phyloP scores from a whole-genome alignment of 2,329 filamentous ascomycete species.

The Colletotrichum lindemuthianum region DNA sequence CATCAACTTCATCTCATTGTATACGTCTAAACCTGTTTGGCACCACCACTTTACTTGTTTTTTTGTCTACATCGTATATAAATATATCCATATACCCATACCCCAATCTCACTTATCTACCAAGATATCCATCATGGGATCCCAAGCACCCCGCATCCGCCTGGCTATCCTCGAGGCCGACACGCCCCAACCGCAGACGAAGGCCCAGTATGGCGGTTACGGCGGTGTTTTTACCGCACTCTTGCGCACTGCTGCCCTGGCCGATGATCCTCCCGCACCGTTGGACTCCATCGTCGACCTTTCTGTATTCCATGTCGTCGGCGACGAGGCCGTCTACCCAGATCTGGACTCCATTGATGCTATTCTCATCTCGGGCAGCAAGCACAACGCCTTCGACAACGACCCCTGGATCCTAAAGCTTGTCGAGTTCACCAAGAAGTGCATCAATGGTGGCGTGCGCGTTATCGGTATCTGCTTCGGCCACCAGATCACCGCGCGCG shows the following conservation, averaged over 20 bases:
- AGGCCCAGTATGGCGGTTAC: constrained; percentile 76
- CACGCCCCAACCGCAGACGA: constrained; percentile 73
- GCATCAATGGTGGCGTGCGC: constrained; percentile 71
- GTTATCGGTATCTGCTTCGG: constrained; percentile 89
- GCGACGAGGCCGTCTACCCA: constrained; percentile 74
- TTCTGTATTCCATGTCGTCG: constrained; percentile 76
- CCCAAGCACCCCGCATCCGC: constrained; percentile 63
- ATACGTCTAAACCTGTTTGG: neutral
- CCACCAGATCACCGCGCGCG: constrained; percentile 84
- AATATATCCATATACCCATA: neutral
- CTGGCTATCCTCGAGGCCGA: constrained; percentile 93
- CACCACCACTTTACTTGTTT: neutral
- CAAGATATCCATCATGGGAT: constrained; percentile 29
- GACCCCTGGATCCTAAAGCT: constrained; percentile 81
- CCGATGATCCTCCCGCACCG: constrained; percentile 52
- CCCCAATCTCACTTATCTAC: neutral
- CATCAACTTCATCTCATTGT: no score
- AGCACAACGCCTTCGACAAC: constrained; percentile 77
- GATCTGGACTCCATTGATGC: constrained; percentile 80
- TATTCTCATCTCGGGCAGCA: constrained; percentile 81
- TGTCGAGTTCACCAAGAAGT: constrained; percentile 71
- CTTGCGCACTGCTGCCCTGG: constrained; percentile 62
- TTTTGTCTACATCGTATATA: constrained; percentile 3
- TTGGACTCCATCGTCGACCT: constrained; percentile 64
- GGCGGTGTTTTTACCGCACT: constrained; percentile 74